Conservation (phyloP, 2,329 filamentous ascomycete species). For the Ophioceras dolichostomum region DNA sequence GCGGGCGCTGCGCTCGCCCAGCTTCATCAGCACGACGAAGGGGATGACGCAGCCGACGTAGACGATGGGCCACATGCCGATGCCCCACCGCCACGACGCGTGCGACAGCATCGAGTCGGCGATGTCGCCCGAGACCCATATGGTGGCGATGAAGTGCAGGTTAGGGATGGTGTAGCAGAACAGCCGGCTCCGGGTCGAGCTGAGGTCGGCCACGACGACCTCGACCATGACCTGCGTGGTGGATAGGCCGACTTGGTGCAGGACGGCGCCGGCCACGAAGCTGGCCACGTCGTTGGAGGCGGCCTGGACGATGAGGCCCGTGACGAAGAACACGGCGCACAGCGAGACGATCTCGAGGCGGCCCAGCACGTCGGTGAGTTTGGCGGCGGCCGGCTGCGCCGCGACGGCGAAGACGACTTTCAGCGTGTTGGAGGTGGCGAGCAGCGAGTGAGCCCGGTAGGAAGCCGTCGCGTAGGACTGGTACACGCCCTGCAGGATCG, state of each 20-base stretch:
- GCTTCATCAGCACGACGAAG: conserved; percentile 26
- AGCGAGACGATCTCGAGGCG: conserved; percentile 44
- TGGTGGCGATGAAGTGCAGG: conserved; percentile 46
- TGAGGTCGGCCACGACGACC: conserved; percentile 52
- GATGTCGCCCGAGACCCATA: conserved; percentile 50
- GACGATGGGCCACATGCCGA: conserved; percentile 53
- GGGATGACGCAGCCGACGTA: conserved; percentile 44
- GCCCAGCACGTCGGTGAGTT: conserved; percentile 51
- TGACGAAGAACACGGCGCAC: conserved; percentile 43
- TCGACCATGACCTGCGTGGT: conserved; percentile 48
- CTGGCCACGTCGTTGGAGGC: no score
- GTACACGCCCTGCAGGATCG: conserved; percentile 40
- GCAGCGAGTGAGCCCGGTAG: conserved; percentile 38
- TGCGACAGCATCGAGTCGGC: conserved; percentile 32
- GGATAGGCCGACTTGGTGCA: conserved; percentile 55
- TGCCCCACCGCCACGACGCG: conserved; percentile 48
- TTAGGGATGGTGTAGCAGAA: conserved; percentile 55
- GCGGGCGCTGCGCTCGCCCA: conserved; percentile 3
- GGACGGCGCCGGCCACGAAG: conserved; percentile 45
- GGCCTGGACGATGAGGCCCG: no score
- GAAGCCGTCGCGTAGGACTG: conserved; percentile 40
- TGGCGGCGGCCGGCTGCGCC: conserved; percentile 44
- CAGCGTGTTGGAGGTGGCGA: conserved; percentile 45
- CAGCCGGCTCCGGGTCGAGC: conserved; percentile 48
- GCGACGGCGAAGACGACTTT: conserved; percentile 47